Evolutionary conservation across 2,329 filamentous ascomycete species (phyloP).

Genomic region (Hortaea werneckii): DNA sequence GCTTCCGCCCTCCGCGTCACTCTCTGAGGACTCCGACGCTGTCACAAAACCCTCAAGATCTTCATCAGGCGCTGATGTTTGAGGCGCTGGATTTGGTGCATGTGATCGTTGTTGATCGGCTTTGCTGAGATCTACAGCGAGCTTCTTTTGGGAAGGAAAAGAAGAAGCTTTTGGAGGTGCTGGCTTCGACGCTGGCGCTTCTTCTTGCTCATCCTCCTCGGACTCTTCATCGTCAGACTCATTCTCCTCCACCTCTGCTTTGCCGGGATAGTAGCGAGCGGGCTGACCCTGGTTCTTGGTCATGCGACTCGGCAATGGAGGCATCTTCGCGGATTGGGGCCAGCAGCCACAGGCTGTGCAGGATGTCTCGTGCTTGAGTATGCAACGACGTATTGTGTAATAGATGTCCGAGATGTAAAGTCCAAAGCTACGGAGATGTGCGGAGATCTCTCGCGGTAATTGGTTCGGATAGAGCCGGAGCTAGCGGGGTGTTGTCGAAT

Average conservation of each 20-base stretch:
- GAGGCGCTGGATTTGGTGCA: constrained; percentile 18
- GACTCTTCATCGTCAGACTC: constrained; percentile 31
- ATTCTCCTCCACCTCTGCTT: constrained; percentile 48
- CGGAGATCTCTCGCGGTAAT: no score
- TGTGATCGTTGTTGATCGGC: constrained; percentile 23
- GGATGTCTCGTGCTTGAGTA: no score
- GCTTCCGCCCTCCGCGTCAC: constrained; percentile 23
- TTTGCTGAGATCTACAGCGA: constrained; percentile 33
- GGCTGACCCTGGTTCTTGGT: constrained; percentile 80
- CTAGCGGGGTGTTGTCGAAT: no score
- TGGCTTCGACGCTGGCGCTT: constrained; percentile 37
- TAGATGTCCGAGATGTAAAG: no score
- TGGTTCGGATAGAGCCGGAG: no score
- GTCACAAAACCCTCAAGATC: constrained; percentile 49
- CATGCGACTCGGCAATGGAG: constrained; percentile 66
- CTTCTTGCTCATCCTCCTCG: constrained; percentile 35
- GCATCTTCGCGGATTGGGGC: constrained; percentile 33
- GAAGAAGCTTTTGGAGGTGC: constrained; percentile 36
- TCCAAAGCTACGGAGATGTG: no score
- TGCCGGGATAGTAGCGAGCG: constrained; percentile 76
- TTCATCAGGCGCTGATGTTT: constrained; percentile 23
- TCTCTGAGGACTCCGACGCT: constrained; percentile 35
- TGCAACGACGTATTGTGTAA: no score
- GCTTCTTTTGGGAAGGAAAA: constrained; percentile 34
- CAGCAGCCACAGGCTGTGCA: no score